Base-by-base conservation (phyloP, 768 basidiomycete genomes). In the Daedaleopsis nitida region DNA sequence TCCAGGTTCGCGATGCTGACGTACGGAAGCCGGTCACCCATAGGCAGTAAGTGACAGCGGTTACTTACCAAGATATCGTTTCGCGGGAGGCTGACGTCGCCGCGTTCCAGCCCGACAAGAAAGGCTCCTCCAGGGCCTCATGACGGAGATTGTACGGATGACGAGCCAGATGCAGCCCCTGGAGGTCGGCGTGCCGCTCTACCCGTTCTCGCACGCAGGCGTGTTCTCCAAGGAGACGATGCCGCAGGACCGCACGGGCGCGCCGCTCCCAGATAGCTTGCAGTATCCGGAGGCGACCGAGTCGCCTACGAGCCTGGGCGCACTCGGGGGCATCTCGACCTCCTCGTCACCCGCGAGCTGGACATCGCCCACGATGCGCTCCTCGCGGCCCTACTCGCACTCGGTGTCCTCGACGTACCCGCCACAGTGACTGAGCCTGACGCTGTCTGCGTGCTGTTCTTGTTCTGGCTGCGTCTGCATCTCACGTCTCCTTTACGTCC, bases 131-230 rank as follows among this genome's bases (percentile, higher is more conserved):
- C 92, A 92, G 68, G 89, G 88, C 4, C 78, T 93, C 39, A 93
- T 94, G 92, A 78, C 84, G 49, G 92, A 93, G 69, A 93, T 94
- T 61, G 86, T 94, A 37, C 81, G 87, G 58, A 84, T 92, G 80
- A 94, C 92, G 17, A 86, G 81, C 13, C 91, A 93, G 72, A 87
- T 88, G 69, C 84, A 86, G 65, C 91, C 92, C 17, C 79, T 93
- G 37, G 86, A 91, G 71, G 87, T 92, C 58, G 88, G 89, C 35
- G 81, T 93, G 17, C 91, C 91, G 12, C 78, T 92, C 45, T 92
- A 89, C 76, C 89, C 88, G 5, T 92, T 92, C 71, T 92, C 91
- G 35, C 71, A 70, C 60, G 68, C 69, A 24, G 59, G 65, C 8
- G 59, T 72, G 12, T 72, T 70, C 63, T 53, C 66, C 35, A 69